Evolutionary conservation across 1,284 basidiomycete genomes (phyloP).

Genomic region (Mycosarcoma maydis): DNA sequence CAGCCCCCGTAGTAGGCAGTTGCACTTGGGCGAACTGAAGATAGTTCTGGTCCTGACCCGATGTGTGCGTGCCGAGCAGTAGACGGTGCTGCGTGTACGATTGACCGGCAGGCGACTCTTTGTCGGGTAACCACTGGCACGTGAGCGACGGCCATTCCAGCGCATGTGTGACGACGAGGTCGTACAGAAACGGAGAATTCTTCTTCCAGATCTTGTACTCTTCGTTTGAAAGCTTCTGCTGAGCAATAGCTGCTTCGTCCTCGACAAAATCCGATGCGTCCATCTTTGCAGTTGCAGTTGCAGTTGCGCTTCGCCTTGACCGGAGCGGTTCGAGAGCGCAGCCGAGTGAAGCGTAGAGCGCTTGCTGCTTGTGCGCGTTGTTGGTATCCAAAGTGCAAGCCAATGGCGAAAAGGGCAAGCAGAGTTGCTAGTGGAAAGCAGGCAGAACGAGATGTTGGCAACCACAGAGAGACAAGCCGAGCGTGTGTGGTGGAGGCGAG

Average conservation of each 20-base stretch:
- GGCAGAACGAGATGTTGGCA: too few relatives aligned
- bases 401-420: too few relatives aligned
- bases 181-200: constrained; percentile 81
- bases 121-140: constrained; percentile 99
- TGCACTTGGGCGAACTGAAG: constrained; percentile 91
- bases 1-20: constrained; percentile 76
- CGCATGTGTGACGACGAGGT: constrained; percentile 95
- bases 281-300: constrained; percentile 18
- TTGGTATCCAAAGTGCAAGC: too few relatives aligned
- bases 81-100: constrained; percentile 92
- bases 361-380: too few relatives aligned
- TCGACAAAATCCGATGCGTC: constrained; percentile 53
- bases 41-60: constrained; percentile 91
- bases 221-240: constrained; percentile 63
- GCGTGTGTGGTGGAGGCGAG: constrained; percentile 3
- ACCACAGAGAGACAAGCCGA: background rate
- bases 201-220: constrained; percentile 67
- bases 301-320: too few relatives aligned
- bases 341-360: too few relatives aligned
- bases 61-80: constrained; percentile 96
- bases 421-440: too few relatives aligned
- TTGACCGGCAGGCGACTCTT: constrained; percentile 83
- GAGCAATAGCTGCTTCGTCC: constrained; percentile 57
- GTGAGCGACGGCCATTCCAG: constrained; percentile 98
- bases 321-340: too few relatives aligned